These are phyloP conservation scores for Ogataea thermomethanolica DNA, from an alignment of 805 yeast genomes.

Conservation along the genomic window DNA sequence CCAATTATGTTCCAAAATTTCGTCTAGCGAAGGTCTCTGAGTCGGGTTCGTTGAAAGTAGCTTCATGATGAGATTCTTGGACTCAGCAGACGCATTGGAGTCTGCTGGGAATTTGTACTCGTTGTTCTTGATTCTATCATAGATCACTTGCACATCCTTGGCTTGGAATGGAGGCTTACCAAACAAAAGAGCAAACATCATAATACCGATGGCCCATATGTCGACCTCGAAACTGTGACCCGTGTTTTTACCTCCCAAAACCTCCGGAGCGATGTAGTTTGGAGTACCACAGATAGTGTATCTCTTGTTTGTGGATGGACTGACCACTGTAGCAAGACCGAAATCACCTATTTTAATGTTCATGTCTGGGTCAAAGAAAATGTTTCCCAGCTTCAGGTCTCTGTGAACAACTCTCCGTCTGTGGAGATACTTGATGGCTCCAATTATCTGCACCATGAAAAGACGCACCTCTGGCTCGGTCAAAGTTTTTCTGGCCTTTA, in stretches of 20 bases:
- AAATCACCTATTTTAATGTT: slow-evolving; percentile 95
- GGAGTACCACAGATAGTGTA: slow-evolving; percentile 98
- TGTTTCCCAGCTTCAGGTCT: slow-evolving; percentile 93
- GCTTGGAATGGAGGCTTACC: slow-evolving; percentile 99
- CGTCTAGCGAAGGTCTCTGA: slow-evolving; percentile 75
- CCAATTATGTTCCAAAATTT: slow-evolving; percentile 80
- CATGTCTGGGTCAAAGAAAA: slow-evolving; percentile 91
- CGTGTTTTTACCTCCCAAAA: slow-evolving; percentile 75
- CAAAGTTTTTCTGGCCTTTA: slow-evolving; percentile 77
- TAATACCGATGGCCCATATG: slow-evolving; percentile 96
- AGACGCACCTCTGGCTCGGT: slow-evolving; percentile 89
- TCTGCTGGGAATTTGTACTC: slow-evolving; percentile 76
- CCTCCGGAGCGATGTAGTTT: slow-evolving; percentile 97
- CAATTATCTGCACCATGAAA: slow-evolving; percentile 88
- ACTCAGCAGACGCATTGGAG: slow-evolving; percentile 58
- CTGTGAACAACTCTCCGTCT: slow-evolving; percentile 90
- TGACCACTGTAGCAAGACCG: slow-evolving; percentile 95
- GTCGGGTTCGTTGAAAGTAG: slow-evolving; percentile 75
- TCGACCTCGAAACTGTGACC: slow-evolving; percentile 97
- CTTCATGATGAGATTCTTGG: slow-evolving; percentile 66
- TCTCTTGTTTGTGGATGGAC: slow-evolving; percentile 63
- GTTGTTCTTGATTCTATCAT: slow-evolving; percentile 82
- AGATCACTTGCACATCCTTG: slow-evolving; percentile 86
- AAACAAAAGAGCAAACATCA: slow-evolving; percentile 85
- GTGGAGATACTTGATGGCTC: slow-evolving; percentile 92